Percentiles rank a stretch among this genome's conserved stretches.
Conservation (phyloP, 2,329 filamentous ascomycete species). For the Gnomoniopsis smithogilvyi region DNA sequence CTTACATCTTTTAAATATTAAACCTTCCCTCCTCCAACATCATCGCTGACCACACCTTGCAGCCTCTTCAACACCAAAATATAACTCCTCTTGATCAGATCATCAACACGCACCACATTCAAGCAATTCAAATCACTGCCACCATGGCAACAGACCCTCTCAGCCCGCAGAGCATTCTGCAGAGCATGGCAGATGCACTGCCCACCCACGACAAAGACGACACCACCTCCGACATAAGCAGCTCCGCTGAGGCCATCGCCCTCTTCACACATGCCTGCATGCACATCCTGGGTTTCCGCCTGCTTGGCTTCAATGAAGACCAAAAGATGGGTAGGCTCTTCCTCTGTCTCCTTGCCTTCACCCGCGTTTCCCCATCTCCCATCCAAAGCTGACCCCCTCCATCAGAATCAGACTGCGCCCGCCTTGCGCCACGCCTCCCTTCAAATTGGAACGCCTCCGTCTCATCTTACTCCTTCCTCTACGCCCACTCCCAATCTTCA, state of each 20-base stretch:
- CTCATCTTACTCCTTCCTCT: constrained; percentile 76
- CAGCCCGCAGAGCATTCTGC: constrained; percentile 43
- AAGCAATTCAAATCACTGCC: not conserved
- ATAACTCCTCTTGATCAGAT: not conserved
- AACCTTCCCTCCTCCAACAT: not conserved
- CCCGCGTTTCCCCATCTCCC: not conserved
- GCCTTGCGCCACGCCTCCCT: constrained; percentile 63
- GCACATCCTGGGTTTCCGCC: constrained; percentile 72
- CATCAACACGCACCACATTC: not conserved
- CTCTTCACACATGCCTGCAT: constrained; percentile 83
- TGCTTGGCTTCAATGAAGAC: constrained; percentile 83
- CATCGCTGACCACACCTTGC: not conserved
- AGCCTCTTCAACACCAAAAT: not conserved
- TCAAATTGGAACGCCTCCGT: constrained; percentile 74
- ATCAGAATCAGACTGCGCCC: constrained; percentile 53
- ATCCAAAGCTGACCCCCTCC: constrained; percentile 3
- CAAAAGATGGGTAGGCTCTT: constrained; percentile 61
- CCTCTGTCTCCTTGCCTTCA: too few relatives aligned
- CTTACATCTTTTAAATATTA: not conserved
- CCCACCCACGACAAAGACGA: constrained; percentile 52
- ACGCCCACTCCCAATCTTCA: constrained; percentile 80
- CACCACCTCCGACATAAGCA: constrained; percentile 61
- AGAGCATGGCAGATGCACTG: constrained; percentile 57
- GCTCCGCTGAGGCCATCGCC: constrained; percentile 77
- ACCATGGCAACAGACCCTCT: constrained; percentile 32